These are phyloP conservation scores for Calonectria fujianensis DNA, from an alignment of 2,329 filamentous ascomycete genomes.

Conservation along the genomic window DNA sequence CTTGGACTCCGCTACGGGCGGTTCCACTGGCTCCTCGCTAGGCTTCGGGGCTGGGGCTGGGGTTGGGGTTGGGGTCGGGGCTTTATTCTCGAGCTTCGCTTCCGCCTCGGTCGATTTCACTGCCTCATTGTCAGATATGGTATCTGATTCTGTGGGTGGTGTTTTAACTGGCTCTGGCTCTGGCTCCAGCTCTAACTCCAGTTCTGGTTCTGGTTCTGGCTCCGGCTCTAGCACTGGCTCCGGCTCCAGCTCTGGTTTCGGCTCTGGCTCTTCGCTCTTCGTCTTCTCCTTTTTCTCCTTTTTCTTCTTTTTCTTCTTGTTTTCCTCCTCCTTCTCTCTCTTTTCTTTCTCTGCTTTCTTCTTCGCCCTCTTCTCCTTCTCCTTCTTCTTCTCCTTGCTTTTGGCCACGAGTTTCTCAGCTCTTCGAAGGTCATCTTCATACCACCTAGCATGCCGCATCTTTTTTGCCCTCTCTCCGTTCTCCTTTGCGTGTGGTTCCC, in stretches of 20 bases:
- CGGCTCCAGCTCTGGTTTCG: not conserved
- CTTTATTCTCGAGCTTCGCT: not conserved
- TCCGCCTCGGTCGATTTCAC: not conserved
- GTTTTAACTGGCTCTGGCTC: not conserved
- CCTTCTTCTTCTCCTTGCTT: not conserved
- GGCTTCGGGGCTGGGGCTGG: not conserved
- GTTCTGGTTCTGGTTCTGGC: not conserved
- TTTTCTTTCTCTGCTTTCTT: not conserved
- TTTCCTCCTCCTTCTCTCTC: not conserved
- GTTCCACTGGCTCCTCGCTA: too few relatives aligned
- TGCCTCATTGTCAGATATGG: not conserved
- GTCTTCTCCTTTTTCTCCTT: not conserved
- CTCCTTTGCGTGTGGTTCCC: constrained; percentile 23
- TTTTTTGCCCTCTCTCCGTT: constrained; percentile 6
- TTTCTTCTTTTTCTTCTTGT: not conserved
- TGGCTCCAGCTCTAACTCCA: not conserved
- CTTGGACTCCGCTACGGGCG: not conserved
- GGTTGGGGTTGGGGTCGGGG: not conserved
- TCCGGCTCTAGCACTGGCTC: not conserved
- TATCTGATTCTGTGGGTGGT: not conserved
- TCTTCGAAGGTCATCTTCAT: not conserved
- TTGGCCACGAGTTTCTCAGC: not conserved
- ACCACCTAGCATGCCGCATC: constrained; percentile 27
- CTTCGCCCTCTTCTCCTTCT: not conserved
- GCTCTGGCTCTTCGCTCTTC: not conserved